These are phyloP conservation scores for Acanthamoeba sp. DNA, from an alignment of 208 protist species.

Conservation along the genomic window DNA sequence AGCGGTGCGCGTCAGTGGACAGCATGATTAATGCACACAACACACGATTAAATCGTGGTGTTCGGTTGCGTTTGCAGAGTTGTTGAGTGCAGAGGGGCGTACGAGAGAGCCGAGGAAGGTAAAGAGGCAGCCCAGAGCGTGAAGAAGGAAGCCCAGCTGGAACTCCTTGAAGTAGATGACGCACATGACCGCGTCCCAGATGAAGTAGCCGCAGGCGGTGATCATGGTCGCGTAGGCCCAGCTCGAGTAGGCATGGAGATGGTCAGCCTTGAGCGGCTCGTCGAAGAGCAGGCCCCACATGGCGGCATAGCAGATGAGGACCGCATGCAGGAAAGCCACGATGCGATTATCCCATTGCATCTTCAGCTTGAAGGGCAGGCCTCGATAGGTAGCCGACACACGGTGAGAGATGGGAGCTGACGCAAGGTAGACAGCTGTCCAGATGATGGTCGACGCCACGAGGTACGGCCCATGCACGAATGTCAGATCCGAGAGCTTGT, in stretches of 20 bases:
- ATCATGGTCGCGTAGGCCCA: constrained; percentile 3
- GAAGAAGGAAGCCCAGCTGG: constrained; percentile 48
- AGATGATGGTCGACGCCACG: neutral
- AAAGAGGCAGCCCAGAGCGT: constrained; percentile 20
- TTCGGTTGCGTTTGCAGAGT: neutral
- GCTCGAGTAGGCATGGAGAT: neutral
- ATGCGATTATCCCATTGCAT: constrained; percentile 63
- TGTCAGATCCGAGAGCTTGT: neutral
- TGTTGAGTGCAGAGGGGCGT: neutral
- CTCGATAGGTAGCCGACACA: neutral
- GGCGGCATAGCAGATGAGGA: neutral
- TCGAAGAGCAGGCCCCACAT: constrained; percentile 1
- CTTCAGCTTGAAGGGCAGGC: constrained; percentile 23
- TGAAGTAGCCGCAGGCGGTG: constrained; percentile 58
- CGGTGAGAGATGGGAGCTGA: constrained; percentile 6
- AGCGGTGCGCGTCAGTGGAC: neutral
- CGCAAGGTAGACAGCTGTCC: constrained; percentile 10
- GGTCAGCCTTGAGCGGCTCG: constrained; percentile 8
- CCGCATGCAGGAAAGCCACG: constrained; percentile 17
- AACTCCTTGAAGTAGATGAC: constrained; percentile 61
- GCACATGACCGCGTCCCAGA: constrained; percentile 55
- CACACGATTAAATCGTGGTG: neutral
- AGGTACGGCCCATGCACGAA: constrained; percentile 9
- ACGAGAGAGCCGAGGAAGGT: constrained; percentile 56
- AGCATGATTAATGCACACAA: constrained; percentile 2